Conservation (phyloP, 2,329 filamentous ascomycete species). For the Hymenoscyphus albidus region DNA sequence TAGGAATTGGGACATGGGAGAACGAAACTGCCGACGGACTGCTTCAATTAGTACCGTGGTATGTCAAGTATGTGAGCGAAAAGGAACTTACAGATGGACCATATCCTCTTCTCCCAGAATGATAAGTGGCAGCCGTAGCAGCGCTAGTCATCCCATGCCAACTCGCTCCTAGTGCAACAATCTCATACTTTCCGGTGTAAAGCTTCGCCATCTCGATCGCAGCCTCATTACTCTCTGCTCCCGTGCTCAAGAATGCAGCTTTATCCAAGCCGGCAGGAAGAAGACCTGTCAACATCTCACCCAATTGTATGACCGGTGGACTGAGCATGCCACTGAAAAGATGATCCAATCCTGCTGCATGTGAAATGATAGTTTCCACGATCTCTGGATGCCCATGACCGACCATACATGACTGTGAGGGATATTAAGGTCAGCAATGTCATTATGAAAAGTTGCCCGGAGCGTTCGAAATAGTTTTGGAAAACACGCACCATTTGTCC, state of each 20-base stretch:
- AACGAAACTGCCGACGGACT: slow-evolving; percentile 53
- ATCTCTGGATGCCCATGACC: slow-evolving; percentile 57
- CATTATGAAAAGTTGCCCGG: no score
- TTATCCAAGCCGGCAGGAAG: slow-evolving; percentile 49
- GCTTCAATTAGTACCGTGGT: not conserved
- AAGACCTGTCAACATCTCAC: slow-evolving; percentile 45
- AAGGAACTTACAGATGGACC: slow-evolving; percentile 35
- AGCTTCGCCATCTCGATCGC: slow-evolving; percentile 62
- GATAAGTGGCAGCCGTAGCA: slow-evolving; percentile 50
- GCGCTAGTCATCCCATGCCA: slow-evolving; percentile 60
- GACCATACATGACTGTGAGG: slow-evolving; percentile 44
- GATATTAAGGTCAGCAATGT: no score
- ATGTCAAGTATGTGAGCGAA: not conserved
- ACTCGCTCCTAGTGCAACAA: slow-evolving; percentile 55
- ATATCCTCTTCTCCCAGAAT: slow-evolving; percentile 46
- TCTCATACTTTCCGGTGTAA: slow-evolving; percentile 61
- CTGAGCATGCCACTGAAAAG: slow-evolving; percentile 57
- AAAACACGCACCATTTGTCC: slow-evolving; percentile 47
- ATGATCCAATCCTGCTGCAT: slow-evolving; percentile 53
- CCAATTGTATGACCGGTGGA: slow-evolving; percentile 53
- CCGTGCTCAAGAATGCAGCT: slow-evolving; percentile 55
- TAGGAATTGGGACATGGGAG: slow-evolving; percentile 60
- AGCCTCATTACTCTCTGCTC: slow-evolving; percentile 55
- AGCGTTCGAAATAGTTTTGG: no score
- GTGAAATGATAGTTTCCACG: slow-evolving; percentile 47